Evolutionary conservation across 345 rosid species (phyloP).

Genomic region (Isatis tinctoria): DNA sequence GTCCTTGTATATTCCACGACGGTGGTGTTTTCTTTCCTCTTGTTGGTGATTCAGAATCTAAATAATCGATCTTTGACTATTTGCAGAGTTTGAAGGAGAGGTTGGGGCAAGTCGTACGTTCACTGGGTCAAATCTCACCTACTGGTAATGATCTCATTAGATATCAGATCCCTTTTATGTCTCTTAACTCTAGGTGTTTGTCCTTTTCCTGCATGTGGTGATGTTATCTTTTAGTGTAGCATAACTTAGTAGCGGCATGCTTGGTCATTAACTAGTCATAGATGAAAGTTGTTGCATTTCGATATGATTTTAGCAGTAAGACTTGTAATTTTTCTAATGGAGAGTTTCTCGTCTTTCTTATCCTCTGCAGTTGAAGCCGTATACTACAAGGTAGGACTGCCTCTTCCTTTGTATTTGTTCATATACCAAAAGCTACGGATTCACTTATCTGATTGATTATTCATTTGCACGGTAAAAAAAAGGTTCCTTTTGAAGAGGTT

Average conservation of each 20-base stretch:
- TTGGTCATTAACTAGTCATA: background rate
- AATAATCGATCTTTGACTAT: background rate
- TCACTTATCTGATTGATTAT: background rate
- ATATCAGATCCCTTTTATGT: background rate
- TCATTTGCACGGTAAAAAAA: constrained; percentile 23
- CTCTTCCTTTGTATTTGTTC: constrained; percentile 12
- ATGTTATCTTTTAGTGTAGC: constrained; percentile 1
- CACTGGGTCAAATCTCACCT: constrained; percentile 32
- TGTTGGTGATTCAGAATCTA: background rate
- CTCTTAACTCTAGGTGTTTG: no score
- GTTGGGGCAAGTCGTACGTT: constrained; percentile 55
- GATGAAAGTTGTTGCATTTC: background rate
- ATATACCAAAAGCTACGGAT: background rate
- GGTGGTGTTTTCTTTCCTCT: background rate
- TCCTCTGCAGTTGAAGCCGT: constrained; percentile 56
- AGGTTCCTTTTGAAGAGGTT: constrained; percentile 98
- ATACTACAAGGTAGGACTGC: constrained; percentile 64
- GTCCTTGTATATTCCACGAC: background rate
- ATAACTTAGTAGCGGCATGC: background rate
- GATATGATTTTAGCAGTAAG: background rate
- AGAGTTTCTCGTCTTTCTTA: constrained; percentile 2
- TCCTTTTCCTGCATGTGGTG: background rate
- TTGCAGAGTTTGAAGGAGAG: constrained; percentile 51
- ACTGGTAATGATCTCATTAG: constrained; percentile 41
- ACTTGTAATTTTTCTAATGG: constrained; percentile 16